These are phyloP conservation scores for Begonia loranthoides DNA, from an alignment of 306 rosid species.

Conservation along the genomic window DNA sequence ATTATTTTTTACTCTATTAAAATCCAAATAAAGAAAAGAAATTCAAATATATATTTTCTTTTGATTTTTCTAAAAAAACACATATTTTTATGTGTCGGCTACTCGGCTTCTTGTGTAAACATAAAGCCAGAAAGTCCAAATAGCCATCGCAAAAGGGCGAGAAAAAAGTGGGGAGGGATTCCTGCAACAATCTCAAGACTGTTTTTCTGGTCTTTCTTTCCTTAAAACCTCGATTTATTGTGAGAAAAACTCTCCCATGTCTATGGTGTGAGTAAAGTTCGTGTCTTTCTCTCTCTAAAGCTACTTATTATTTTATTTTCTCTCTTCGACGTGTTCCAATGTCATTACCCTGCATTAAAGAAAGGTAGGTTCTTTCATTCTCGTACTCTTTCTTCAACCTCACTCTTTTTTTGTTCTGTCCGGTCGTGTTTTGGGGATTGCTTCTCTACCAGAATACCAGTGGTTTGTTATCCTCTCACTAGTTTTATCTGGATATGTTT, in stretches of 20 bases:
- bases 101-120: too few species aligned
- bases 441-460: not conserved
- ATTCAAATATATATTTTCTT: too few species aligned
- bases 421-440: not conserved
- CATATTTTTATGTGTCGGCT: too few species aligned
- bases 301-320: constrained; percentile 5
- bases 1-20: too few species aligned
- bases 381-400: constrained; percentile 1
- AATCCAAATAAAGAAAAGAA: too few species aligned
- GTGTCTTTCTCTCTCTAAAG: constrained; percentile 16
- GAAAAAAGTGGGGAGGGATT: too few species aligned
- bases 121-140: too few species aligned
- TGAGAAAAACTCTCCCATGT: not conserved
- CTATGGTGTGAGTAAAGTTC: not conserved
- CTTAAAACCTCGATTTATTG: not conserved
- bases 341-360: constrained; percentile 16
- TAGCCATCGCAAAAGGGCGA: too few species aligned
- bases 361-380: constrained; percentile 17
- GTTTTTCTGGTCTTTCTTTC: not conserved
- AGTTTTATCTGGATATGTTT: too few species aligned
- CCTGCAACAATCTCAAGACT: not conserved
- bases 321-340: constrained; percentile 8
- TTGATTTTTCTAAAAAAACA: too few species aligned
- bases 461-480: not conserved
- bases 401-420: not conserved